A percentile compares a stretch with the other conserved stretches of the same genome.
Conservation (phyloP, 495 filamentous ascomycete species). For the Aspergillus baeticus region DNA sequence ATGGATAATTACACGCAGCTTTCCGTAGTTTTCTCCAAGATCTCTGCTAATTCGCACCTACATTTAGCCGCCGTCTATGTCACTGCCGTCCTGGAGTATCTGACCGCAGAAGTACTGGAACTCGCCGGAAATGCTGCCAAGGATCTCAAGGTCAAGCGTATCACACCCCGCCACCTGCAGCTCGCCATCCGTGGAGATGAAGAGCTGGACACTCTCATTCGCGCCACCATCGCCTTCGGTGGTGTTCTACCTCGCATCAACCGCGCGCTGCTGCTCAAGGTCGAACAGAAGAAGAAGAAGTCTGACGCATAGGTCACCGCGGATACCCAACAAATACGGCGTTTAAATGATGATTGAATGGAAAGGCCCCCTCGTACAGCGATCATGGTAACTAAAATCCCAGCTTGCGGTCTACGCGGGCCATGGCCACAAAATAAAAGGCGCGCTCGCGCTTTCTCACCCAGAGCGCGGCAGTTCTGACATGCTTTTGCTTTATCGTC, state of each 20-base stretch:
- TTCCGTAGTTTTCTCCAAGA: background rate
- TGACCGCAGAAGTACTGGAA: conserved; percentile 97
- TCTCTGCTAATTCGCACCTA: conserved; percentile 15
- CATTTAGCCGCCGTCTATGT: conserved; percentile 86
- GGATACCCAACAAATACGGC: conserved; percentile 30
- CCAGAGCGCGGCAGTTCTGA: conserved; percentile 27
- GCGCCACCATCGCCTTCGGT: conserved; percentile 96
- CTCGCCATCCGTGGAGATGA: conserved; percentile 98
- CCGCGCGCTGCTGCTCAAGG: conserved; percentile 93
- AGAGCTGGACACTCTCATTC: conserved; percentile 95
- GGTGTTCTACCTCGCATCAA: conserved; percentile 99
- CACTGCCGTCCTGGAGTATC: conserved; percentile 95
- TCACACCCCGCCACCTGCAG: conserved; percentile 96
- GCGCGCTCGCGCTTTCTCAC: conserved; percentile 1
- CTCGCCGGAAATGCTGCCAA: conserved; percentile 98
- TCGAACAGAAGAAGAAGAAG: conserved; percentile 99
- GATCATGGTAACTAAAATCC: conserved; percentile 12
- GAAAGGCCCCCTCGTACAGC: conserved; percentile 10
- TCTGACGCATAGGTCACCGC: conserved; percentile 40
- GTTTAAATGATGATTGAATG: conserved; percentile 31
- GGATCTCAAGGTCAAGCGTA: conserved; percentile 99
- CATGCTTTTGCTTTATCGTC: conserved; percentile 6
- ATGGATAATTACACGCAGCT: conserved; percentile 17
- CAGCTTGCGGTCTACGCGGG: conserved; percentile 8
- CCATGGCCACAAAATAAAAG: background rate